Evolutionary conservation across 768 basidiomycete genomes (phyloP).

Genomic region (Mycena vulgaris): DNA sequence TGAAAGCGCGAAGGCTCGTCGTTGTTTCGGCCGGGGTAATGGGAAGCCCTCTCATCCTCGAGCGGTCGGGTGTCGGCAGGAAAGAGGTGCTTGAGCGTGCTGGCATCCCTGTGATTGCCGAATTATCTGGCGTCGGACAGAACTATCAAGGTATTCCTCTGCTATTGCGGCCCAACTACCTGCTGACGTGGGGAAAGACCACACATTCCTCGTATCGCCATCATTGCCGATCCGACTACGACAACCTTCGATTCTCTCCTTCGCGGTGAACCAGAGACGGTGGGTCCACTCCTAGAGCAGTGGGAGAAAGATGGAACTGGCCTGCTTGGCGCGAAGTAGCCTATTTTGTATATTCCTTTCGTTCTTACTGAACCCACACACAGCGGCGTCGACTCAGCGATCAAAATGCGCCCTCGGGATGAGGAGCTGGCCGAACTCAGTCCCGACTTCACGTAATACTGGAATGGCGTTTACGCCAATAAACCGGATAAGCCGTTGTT

Average conservation of each 20-base stretch:
- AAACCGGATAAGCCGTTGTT: conserved; percentile 58
- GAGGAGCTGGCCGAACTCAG: conserved; percentile 41
- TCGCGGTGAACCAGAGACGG: conserved; percentile 31
- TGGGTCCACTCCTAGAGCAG: conserved; percentile 29
- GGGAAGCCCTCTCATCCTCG: conserved; percentile 58
- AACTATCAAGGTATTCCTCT: conserved; percentile 52
- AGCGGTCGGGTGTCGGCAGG: conserved; percentile 63
- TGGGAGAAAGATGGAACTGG: conserved; percentile 54
- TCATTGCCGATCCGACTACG: conserved; percentile 19
- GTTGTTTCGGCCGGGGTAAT: conserved; percentile 57
- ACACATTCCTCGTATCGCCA: conserved; percentile 27
- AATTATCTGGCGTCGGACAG: conserved; percentile 61
- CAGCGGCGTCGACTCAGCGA: conserved; percentile 37
- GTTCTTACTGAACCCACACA: neutral
- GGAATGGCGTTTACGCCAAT: conserved; percentile 39
- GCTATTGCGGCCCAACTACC: too few relatives aligned
- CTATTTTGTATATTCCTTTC: neutral
- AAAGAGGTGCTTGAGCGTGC: conserved; percentile 42
- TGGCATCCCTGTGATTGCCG: conserved; percentile 46
- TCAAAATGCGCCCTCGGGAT: conserved; percentile 44
- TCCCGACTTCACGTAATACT: conserved; percentile 39
- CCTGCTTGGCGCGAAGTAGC: conserved; percentile 54
- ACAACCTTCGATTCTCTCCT: conserved; percentile 6
- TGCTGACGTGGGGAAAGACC: conserved; percentile 6
- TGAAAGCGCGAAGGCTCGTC: conserved; percentile 50